These are phyloP conservation scores for Trichomonascaceae sp. DNA, from an alignment of 1,139 yeast genomes.

Conservation along the genomic window DNA sequence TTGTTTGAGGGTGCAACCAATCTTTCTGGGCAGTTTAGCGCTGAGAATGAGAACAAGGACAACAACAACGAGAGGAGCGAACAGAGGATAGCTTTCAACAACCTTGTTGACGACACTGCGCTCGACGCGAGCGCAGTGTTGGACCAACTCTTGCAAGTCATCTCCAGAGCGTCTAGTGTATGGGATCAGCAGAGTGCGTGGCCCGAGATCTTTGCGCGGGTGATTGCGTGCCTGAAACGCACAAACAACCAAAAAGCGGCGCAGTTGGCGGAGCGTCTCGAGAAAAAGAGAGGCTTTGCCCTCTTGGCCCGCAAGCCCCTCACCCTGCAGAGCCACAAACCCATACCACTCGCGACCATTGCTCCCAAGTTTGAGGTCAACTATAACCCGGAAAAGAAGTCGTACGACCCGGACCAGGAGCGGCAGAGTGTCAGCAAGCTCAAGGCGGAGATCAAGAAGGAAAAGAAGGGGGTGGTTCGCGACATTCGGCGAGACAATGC, in stretches of 20 bases:
- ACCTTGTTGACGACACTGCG: constrained; percentile 1
- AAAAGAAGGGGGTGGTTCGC: constrained; percentile 74
- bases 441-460: constrained; percentile 78
- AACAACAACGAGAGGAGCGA: background rate
- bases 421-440: constrained; percentile 76
- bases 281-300: constrained; percentile 40
- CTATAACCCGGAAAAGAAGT: constrained; percentile 89
- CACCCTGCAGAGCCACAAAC: constrained; percentile 75
- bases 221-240: constrained; percentile 1
- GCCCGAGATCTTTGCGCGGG: constrained; percentile 35
- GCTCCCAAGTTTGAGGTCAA: constrained; percentile 93
- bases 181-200: constrained; percentile 62
- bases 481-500: constrained; percentile 83
- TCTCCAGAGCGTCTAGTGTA: constrained; percentile 17
- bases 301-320: constrained; percentile 51
- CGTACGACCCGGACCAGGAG: constrained; percentile 71
- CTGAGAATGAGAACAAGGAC: background rate
- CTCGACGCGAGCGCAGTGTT: background rate
- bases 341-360: constrained; percentile 70
- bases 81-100: background rate
- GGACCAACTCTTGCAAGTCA: constrained; percentile 2
- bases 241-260: background rate
- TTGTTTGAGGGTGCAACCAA: background rate
- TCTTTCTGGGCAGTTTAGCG: background rate
- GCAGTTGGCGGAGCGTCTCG: constrained; percentile 23